Evolutionary conservation across 257 asterid genomes (phyloP), one percentile per base, ranked within the genome.

Genomic region (Apocynum venetum): DNA sequence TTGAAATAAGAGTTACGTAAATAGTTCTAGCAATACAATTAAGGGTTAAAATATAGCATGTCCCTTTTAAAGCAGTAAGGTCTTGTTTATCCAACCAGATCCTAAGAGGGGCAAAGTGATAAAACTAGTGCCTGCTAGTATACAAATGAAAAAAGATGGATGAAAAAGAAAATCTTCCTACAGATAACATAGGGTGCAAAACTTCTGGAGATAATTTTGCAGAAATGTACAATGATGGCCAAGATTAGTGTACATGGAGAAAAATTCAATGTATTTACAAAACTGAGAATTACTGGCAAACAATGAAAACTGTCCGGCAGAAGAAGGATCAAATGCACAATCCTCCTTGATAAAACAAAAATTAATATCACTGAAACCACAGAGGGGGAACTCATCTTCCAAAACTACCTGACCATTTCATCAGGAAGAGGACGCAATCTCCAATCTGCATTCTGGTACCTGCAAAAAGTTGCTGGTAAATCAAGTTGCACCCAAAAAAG

Each of bases 401-500:
- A 38, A 63, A 41, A 47, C 56, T 79, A 94, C 97, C 89, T 93
- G 82, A 93, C 49, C 99, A 96, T 96, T 81, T 90, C 98, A 47
- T 4, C 61, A 60, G 97, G 99, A 78, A 96, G 98, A 17, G 98
- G 99, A 72, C 99, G 91, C 43, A 91, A 80, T 86, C 99, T 92
- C 99, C 99, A 96, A 82, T 96, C 99, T n/a, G 97, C 99, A 87
- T 93, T 96, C 85, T 96, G 99, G 88, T 96, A 96, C 82, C 98
- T 94, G 91, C 72, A 82, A 79, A 78, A 79, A 47, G 74, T 43
- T 59, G 55, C 75, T 5, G 78, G 72, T 80, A 86, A 88, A 78
- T 79, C 35, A 31, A 53, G 6, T 52, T 8, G 64, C 59, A 35
- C 9, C 59, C 12, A 19, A 5, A 57, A 57, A 14, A 1, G n/a